Evolutionary conservation across 2,329 filamentous ascomycete species (phyloP), one percentile per base, ranked within the genome.

Genomic region (Boeremia exigua): DNA sequence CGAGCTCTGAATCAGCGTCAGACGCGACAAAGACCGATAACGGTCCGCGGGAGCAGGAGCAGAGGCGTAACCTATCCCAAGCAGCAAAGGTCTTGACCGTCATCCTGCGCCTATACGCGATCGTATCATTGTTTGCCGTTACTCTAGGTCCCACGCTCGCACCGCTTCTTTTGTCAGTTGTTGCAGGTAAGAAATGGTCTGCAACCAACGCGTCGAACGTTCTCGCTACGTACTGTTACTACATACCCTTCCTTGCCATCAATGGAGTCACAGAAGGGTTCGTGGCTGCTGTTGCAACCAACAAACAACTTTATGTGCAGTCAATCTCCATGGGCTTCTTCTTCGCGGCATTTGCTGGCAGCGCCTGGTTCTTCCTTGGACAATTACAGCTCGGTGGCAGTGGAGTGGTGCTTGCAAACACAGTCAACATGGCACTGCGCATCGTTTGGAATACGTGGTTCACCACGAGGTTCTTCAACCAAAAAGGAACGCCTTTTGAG

Each of bases 201-300:
- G 81, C 81, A 3, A 87, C 88, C 0, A 89, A 89, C 38, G 91
- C 93, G 0, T 88, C 88, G 6, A 75, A 82, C 8, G 88, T 95
- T 3, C 82, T 99, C 6, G 86, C 88, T 0, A 84, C 83, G 0
- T 99, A 97, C 76, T 93, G 91, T 78, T 92, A 92, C 75, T 98
- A 96, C 78, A 91, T 99, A 56, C 95, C 95, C 0, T 86, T 98
- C 25, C 83, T 98, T 4, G 95, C 94, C 3, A 79, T 96, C 66
- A 99, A 99, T 70, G 95, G 95, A 47, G 86, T 98, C 19, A 86
- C 89, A 1, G 95, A 99, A 77, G 91, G 92, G 0, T 98, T 99
- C 67, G 93, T 98, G 14, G 88, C 93, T 0, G 92, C 91, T 2
- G 91, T 96, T 1, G 93, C 94, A 0, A 88, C 85, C 0, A 84